Evolutionary conservation across 768 basidiomycete species (phyloP), one percentile per base, ranked within the genome.

Genomic region (Mycena chlorophos): DNA sequence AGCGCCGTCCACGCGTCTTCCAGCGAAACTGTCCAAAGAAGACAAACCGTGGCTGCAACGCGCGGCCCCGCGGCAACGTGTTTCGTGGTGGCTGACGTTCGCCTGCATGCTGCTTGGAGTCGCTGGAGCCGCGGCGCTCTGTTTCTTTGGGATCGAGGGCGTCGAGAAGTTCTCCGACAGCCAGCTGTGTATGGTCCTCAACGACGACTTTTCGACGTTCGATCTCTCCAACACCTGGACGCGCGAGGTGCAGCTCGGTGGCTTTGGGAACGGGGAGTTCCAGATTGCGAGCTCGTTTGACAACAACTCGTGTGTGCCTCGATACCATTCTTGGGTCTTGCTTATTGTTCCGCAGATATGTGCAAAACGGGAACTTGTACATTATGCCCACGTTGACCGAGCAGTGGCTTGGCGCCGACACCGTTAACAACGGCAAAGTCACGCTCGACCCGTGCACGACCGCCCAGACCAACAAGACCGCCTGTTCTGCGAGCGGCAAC

Each of bases 331-430:
- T 19, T 17, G 6, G 17, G 8, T 10, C 45, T 25, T 26, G 20
- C 22, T 23, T 12, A 26, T 26, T 47, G 27, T 23, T 25, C 20
- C 19, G 27, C n/a, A 46, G 45, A 3, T 90, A 81, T 69, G 71
- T 92, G 39, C 69, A 78, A 39, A 78, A 91, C 69, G 82, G 81
- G 5, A 75, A 83, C 53, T 82, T 94, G 31, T 94, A 91, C 71
- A 81, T 95, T 65, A 79, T 86, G 39, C 92, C 93, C 2, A 92
- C 91, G 8, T 78, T 94, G 53, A 91, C 91, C 0, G 77, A 82
- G 1, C 85, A 88, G 64, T 42, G 34, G 61, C 3, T 8, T 52
- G 31, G 60, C 62, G 20, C 62, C 60, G 13, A 49, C 48, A 80
- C 80, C 1, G 80, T 80, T 52, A 85, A 84, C 70, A 82, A 83